Evolutionary conservation across 345 rosid species (phyloP), one percentile per base, ranked within the genome.

Genomic region (Aurinia saxatilis): DNA sequence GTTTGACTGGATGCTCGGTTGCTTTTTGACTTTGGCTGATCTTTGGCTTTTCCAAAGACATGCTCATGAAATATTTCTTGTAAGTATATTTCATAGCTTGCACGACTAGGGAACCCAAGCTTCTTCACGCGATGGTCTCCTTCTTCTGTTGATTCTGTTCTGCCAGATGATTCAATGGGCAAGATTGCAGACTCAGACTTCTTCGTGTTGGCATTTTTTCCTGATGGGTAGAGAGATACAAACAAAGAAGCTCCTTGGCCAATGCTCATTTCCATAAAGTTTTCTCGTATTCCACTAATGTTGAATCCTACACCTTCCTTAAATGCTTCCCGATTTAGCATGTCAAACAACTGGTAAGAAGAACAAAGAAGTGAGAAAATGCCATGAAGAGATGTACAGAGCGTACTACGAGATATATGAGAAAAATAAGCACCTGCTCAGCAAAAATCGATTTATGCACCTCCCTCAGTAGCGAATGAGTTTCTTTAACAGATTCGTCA

Each of bases 241-340:
- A 76, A 84, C 39, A 87, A 63, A 14, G 96, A 87, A 49, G 79
- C 81, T 74, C 87, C 97, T 65, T 81, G 88, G 66, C 81, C 83
- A 10, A 84, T 70, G 81, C 84, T 79, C 70, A 90, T 70, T 56
- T 84, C 91, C 47, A 93, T 67, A 77, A 79, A 81, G 61, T 87
- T 90, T 75, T 93, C 99, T 44, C 75, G 81, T 41, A 90, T 84
- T 67, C 95, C 97, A 59, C 87, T 82, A 50, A 93, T 82, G 72
- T 63, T 90, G 66, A 87, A 82, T 49, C 95, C 95, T 21, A 52
- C 50, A 68, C 91, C 83, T 77, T 84, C 91, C 63, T 68, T 80
- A 60, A 82, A 80, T 57, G 95, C 90, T 78, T 85, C 97, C 1
- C 87, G 83, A 58, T 79, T 87, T 63, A 90, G 79, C 74, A 85